A percentile compares a stretch with the other conserved stretches of the same genome.
Conservation (phyloP, 2,329 filamentous ascomycete species). For the Colletotrichum orbiculare region DNA sequence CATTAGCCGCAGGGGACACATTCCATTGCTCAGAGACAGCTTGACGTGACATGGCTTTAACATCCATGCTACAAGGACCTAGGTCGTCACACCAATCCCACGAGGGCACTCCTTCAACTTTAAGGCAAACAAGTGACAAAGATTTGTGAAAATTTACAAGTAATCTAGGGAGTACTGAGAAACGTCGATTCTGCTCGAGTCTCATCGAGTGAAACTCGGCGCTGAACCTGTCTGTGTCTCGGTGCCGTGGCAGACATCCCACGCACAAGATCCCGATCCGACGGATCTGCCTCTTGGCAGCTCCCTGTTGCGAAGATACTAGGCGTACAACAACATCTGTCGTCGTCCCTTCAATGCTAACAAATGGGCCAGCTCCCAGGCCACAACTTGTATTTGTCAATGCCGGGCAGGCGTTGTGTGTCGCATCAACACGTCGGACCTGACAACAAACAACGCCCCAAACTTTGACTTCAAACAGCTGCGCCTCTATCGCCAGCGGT, state of each 20-base stretch:
- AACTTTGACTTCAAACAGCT: conserved; percentile 6
- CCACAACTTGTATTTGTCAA: background rate
- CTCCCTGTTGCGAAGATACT: too few relatives aligned
- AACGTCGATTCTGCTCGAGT: too few relatives aligned
- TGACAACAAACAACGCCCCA: background rate
- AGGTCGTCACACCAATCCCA: conserved; percentile 20
- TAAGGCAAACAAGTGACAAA: too few relatives aligned
- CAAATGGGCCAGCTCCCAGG: conserved; percentile 1
- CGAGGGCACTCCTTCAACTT: conserved; percentile 8
- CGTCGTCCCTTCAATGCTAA: background rate
- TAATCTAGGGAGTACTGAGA: too few relatives aligned
- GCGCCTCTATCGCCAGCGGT: conserved; percentile 6
- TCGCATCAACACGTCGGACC: conserved; percentile 10
- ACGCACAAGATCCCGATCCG: background rate
- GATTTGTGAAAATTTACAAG: background rate
- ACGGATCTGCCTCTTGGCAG: conserved; percentile 15
- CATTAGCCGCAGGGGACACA: conserved; percentile 24
- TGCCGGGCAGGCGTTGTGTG: conserved; percentile 8
- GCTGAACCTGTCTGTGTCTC: conserved; percentile 7
- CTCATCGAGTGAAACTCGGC: too few relatives aligned
- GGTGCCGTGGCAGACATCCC: background rate
- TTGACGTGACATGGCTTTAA: conserved; percentile 19
- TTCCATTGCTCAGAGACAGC: conserved; percentile 9
- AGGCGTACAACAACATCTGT: too few relatives aligned
- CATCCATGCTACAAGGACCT: conserved; percentile 14